Conservation (phyloP, 2,329 filamentous ascomycete genomes). For the Lanzia echinophila region DNA sequence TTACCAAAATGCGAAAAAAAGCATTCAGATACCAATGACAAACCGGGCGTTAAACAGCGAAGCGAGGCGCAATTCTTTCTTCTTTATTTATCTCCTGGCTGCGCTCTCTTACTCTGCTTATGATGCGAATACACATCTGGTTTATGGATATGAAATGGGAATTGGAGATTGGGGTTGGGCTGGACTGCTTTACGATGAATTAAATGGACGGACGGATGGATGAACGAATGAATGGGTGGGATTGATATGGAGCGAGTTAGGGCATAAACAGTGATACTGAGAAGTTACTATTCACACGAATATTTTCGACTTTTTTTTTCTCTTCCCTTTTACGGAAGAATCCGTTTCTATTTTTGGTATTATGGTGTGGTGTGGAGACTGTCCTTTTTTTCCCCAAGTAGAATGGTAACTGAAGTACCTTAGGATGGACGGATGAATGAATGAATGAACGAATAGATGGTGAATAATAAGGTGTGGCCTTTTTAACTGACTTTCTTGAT, state of each 20-base stretch:
- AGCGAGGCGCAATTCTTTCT: neutral
- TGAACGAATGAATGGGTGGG: neutral
- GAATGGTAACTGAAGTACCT: neutral
- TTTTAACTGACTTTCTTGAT: too few relatives aligned
- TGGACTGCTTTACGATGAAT: neutral
- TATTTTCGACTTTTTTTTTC: neutral
- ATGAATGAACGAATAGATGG: neutral
- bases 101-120: too few relatives aligned
- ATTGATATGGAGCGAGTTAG: neutral
- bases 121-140: neutral
- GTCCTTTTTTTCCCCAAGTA: neutral
- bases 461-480: too few relatives aligned
- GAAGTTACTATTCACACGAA: neutral
- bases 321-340: too few relatives aligned
- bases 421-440: constrained; percentile 3
- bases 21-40: neutral
- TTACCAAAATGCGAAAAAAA: neutral
- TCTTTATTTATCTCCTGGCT: neutral
- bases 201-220: neutral
- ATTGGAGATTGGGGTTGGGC: neutral
- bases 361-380: too few relatives aligned
- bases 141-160: constrained; percentile 6
- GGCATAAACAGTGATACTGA: too few relatives aligned
- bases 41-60: constrained; percentile 1
- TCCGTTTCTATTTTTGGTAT: too few relatives aligned